Evolutionary conservation across 768 basidiomycete species (phyloP).

Genomic region (Leccinum truebloodii): DNA sequence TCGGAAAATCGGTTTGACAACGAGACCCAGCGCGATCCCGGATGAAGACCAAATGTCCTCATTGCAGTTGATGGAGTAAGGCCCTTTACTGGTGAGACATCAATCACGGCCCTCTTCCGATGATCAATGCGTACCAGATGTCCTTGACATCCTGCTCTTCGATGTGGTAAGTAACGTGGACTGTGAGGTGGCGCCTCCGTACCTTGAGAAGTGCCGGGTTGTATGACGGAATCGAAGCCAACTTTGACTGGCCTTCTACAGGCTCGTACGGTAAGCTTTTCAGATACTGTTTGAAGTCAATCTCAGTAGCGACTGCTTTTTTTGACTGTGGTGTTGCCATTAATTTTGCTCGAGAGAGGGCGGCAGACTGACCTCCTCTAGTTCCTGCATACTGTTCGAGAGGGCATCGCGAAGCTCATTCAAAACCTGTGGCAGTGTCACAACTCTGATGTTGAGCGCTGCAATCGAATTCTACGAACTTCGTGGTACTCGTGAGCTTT

Average conservation of each 20-base stretch:
- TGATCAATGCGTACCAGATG: constrained; percentile 12
- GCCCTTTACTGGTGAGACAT: constrained; percentile 10
- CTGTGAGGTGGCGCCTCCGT: background rate
- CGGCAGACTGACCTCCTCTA: constrained; percentile 19
- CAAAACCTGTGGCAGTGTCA: constrained; percentile 16
- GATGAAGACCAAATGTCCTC: constrained; percentile 26
- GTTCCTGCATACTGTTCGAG: constrained; percentile 16
- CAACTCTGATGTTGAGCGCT: background rate
- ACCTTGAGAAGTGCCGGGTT: constrained; percentile 17
- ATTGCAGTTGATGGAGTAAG: constrained; percentile 11
- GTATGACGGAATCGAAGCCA: constrained; percentile 10
- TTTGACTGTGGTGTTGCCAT: constrained; percentile 11
- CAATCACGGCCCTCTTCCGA: background rate
- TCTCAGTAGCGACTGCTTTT: constrained; percentile 14
- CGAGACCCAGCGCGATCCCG: constrained; percentile 27
- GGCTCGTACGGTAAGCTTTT: constrained; percentile 9
- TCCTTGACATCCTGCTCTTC: constrained; percentile 6
- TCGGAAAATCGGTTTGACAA: constrained; percentile 27
- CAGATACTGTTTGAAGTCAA: constrained; percentile 17
- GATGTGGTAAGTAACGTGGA: background rate
- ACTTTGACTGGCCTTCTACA: constrained; percentile 14
- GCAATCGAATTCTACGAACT: constrained; percentile 14
- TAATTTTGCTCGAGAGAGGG: background rate
- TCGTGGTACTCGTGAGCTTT: constrained; percentile 16
- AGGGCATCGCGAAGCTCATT: constrained; percentile 23